Evolutionary conservation across 768 basidiomycete species (phyloP).

Genomic region (Ephemerocybe angulata): DNA sequence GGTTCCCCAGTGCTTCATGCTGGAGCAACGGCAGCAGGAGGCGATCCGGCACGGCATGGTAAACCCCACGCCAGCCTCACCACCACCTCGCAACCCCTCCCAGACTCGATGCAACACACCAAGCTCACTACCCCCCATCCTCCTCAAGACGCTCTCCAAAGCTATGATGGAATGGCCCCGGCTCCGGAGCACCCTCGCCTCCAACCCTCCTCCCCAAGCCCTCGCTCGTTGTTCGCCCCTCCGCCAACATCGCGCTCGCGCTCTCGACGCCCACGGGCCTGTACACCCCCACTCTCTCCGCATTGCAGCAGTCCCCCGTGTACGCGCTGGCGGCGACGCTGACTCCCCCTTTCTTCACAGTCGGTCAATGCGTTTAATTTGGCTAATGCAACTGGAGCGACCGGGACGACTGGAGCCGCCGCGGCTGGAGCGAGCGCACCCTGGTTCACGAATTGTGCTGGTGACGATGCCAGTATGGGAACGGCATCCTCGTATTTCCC

Average conservation of each 20-base stretch:
- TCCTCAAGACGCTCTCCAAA: constrained; percentile 76
- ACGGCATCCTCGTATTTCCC: no score
- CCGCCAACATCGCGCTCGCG: constrained; percentile 72
- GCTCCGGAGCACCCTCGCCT: constrained; percentile 71
- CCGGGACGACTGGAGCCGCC: no score
- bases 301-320: constrained; percentile 51
- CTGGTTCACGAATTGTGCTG: no score
- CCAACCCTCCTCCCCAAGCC: constrained; percentile 45
- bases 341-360: constrained; percentile 52
- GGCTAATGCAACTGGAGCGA: no score
- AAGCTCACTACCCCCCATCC: constrained; percentile 78
- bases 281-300: constrained; percentile 70
- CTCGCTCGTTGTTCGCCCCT: constrained; percentile 66
- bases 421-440: no score
- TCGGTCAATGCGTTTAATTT: no score
- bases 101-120: constrained; percentile 52
- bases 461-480: no score
- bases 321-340: constrained; percentile 62
- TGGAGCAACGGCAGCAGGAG: constrained; percentile 12
- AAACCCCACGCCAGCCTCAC: constrained; percentile 37
- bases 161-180: constrained; percentile 85
- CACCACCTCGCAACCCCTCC: constrained; percentile 37
- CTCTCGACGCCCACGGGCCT: constrained; percentile 80
- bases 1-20: constrained; percentile 23
- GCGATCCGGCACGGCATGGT: constrained; percentile 19